These are phyloP conservation scores for Globisporangium nunn DNA, from an alignment of 352 stramenopile genomes.

Conservation along the genomic window DNA sequence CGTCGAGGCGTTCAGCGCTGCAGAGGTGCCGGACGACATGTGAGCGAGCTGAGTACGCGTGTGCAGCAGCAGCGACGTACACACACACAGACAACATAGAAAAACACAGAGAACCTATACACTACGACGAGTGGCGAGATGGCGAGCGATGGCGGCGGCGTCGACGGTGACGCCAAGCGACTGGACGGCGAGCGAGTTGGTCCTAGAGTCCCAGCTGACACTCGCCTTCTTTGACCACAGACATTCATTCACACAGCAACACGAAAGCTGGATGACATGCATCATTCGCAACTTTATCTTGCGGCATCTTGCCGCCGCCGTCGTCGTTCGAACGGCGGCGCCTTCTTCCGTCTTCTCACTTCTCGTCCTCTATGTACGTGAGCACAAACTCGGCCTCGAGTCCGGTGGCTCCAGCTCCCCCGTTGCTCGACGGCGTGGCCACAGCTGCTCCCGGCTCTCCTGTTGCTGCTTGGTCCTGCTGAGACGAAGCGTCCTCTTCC, in stretches of 20 bases:
- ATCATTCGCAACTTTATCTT: not conserved
- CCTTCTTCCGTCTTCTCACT: slow-evolving; percentile 1
- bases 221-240: not conserved
- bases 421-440: not conserved
- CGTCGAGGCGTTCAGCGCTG: slow-evolving; percentile 11
- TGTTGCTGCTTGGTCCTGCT: slow-evolving; percentile 11
- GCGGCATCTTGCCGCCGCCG: not conserved
- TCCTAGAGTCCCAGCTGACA: no score
- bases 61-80: not conserved
- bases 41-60: not conserved
- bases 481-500: not conserved
- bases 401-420: slow-evolving; percentile 2
- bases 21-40: slow-evolving; percentile 13
- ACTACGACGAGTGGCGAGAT: not conserved
- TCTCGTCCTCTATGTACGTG: slow-evolving; percentile 18
- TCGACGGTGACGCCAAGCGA: no score
- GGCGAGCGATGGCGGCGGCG: not conserved
- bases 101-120: slow-evolving; percentile 1
- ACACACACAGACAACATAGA: not conserved
- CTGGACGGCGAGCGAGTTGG: no score
- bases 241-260: not conserved
- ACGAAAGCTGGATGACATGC: not conserved
- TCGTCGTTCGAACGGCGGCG: not conserved
- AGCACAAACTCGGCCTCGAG: slow-evolving; percentile 13
- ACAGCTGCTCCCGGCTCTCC: no score